phyloP scores from a whole-genome alignment of 495 filamentous ascomycete genomes.

The Parathielavia appendiculata region DNA sequence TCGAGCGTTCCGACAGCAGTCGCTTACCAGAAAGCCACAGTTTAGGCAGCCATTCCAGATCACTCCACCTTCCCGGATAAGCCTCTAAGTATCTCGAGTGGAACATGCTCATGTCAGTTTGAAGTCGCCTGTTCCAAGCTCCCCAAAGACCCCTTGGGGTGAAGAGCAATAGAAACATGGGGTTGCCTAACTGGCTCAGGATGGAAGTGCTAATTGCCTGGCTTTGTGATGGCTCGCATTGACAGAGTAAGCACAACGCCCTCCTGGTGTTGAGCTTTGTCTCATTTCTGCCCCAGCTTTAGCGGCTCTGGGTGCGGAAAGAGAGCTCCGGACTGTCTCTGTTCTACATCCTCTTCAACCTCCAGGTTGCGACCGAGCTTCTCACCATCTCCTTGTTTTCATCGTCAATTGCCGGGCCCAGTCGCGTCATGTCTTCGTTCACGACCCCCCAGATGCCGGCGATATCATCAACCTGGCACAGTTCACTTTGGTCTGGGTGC shows the following conservation, averaged over 20 bases:
- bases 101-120: too few species aligned
- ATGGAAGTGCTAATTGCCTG: neutral
- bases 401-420: neutral
- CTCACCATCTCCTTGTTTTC: neutral
- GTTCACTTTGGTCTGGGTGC: neutral
- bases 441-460: neutral
- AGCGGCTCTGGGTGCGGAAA: neutral
- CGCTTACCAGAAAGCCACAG: too few species aligned
- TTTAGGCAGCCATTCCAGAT: too few species aligned
- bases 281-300: constrained; percentile 1
- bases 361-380: constrained; percentile 2
- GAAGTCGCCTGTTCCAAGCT: too few species aligned
- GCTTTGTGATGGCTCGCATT: neutral
- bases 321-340: neutral
- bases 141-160: too few species aligned
- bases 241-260: neutral
- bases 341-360: neutral
- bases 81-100: too few species aligned
- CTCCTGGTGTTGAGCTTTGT: neutral
- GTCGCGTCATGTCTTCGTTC: neutral
- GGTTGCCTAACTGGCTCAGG: constrained; percentile 1
- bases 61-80: too few species aligned
- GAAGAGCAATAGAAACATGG: neutral
- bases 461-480: neutral
- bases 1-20: too few species aligned